Base-by-base conservation (phyloP, 2,329 filamentous ascomycete species). In the Bipolaris oryzae region DNA sequence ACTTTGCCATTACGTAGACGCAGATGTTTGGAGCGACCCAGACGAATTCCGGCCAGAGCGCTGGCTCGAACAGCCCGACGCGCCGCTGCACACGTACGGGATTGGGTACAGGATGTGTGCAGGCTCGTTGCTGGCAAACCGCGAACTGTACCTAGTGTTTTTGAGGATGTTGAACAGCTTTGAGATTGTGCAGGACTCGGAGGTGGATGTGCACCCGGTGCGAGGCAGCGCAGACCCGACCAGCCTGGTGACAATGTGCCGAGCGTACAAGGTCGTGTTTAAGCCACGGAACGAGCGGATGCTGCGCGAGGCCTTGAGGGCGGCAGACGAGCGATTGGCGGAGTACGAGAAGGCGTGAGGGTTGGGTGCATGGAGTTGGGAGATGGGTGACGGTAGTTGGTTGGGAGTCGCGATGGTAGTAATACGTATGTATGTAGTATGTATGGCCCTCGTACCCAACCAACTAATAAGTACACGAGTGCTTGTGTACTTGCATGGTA, bases 61-160 rank as follows among this genome's bases (percentile, higher is more conserved):
- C 23, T 89, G 85, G 85, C 73, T 87, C 10, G 84, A 87, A 68
- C 81, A 86, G 45, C 85, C 86, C 0, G 85, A 89, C 25, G 85
- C 85, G 3, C 86, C 86, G 1, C 72, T 88, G 11, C 88, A 88
- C 70, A 87, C 85, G 0, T 89, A 88, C 55, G 87, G 87, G 0
- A 77, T 89, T 9, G 87, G 87, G 1, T 88, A 88, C 61, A 82
- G 86, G 37, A 89, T 89, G 87, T 89, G 87, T 59, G 85, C 86
- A 0, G 87, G 86, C 35, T 85, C 81, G 1, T 67, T 87, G 37
- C 78, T 89, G 2, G 86, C 86, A 10, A 88, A 89, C 65, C 79
- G 86, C 1, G 87, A 89, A 68, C 77, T 89, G 16, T 89, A 89
- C 58, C 77, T 88, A 9, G 79, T 87, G 10, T 89, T 86, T 66